These are phyloP conservation scores for Jatropha curcas DNA, from an alignment of 345 rosid genomes.

Conservation along the genomic window DNA sequence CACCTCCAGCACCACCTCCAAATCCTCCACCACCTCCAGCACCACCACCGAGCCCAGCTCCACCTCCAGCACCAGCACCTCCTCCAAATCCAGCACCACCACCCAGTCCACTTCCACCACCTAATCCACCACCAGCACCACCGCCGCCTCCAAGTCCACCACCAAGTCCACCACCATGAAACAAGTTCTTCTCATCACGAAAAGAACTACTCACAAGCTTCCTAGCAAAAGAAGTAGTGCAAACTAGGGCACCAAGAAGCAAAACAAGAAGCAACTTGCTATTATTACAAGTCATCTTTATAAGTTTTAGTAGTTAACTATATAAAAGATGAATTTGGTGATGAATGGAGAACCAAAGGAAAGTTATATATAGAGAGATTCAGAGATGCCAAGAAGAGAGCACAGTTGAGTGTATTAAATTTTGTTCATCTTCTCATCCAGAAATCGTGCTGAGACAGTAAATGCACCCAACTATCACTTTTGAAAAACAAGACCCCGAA, in stretches of 20 bases:
- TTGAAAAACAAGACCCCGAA: conserved; percentile 18
- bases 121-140: conserved; percentile 11
- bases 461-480: conserved; percentile 17
- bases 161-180: conserved; percentile 10
- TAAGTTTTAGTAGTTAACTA: not conserved
- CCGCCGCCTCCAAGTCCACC: conserved; percentile 11
- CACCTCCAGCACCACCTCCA: conserved; percentile 21
- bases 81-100: conserved; percentile 11
- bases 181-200: conserved; percentile 17
- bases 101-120: conserved; percentile 3
- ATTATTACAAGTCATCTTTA: conserved; percentile 21
- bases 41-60: conserved; percentile 16
- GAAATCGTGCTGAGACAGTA: conserved; percentile 11
- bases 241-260: conserved; percentile 21
- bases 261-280: conserved; percentile 18
- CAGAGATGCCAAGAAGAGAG: no score
- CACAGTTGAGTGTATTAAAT: conserved; percentile 12
- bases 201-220: conserved; percentile 11
- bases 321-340: conserved; percentile 2
- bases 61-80: conserved; percentile 10
- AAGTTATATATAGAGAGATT: not conserved
- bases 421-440: conserved; percentile 12
- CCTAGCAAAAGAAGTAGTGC: not conserved
- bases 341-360: not conserved
- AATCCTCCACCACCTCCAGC: conserved; percentile 7